Evolutionary conservation across 139 green algal species (phyloP).

Genomic region (Tetraselmis chui): DNA sequence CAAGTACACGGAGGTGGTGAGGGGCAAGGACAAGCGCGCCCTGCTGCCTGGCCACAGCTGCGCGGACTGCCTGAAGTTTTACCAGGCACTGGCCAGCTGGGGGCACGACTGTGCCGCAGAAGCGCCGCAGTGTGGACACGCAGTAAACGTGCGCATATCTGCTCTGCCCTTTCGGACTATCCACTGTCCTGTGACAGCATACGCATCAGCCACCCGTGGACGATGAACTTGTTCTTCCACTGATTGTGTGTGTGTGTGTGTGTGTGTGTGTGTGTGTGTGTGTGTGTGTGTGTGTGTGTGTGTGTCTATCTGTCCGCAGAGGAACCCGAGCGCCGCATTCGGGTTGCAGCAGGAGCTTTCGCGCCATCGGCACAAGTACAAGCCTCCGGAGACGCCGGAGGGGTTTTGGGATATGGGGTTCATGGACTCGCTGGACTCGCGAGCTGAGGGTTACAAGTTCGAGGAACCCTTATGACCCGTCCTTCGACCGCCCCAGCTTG

Average conservation of each 20-base stretch:
- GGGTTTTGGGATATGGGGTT: slow-evolving; percentile 47
- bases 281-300: no score
- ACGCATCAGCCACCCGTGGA: neutral
- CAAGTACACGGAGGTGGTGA: slow-evolving; percentile 43
- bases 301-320: no score
- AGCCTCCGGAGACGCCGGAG: slow-evolving; percentile 32
- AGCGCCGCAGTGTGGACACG: neutral
- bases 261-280: no score
- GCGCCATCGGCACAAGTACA: slow-evolving; percentile 32
- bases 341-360: slow-evolving; percentile 27
- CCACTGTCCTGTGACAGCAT: neutral
- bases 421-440: slow-evolving; percentile 18
- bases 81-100: slow-evolving; percentile 32
- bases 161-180: neutral
- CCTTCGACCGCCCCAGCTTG: no score
- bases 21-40: slow-evolving; percentile 30
- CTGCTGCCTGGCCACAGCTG: slow-evolving; percentile 37
- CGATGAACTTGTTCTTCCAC: no score
- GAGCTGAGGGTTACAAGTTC: no score
- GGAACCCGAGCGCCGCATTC: neutral
- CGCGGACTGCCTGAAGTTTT: slow-evolving; percentile 38
- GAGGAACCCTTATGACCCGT: no score
- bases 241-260: no score
- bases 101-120: neutral
- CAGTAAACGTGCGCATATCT: slow-evolving; percentile 3